phyloP scores from a whole-genome alignment of 2,329 filamentous ascomycete species.

The Fusarium protoensiforme region DNA sequence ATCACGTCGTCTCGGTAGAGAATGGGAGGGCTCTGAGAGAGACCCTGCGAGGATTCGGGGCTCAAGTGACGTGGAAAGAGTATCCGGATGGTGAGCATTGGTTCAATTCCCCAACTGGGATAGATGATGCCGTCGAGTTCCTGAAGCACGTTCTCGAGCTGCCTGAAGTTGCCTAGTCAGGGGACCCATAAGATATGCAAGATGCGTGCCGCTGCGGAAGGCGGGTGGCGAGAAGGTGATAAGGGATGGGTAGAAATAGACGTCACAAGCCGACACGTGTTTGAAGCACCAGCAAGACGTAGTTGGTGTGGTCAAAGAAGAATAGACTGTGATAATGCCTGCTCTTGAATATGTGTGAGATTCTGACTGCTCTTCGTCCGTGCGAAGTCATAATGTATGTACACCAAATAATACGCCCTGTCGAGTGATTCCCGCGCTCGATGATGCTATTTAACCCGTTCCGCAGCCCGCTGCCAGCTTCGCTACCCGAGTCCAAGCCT shows the following conservation, averaged over 20 bases:
- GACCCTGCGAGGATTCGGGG: conserved; percentile 50
- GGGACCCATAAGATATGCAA: background rate
- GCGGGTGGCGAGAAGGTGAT: background rate
- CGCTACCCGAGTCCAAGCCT: background rate
- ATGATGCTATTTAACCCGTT: background rate
- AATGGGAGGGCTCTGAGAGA: conserved; percentile 32
- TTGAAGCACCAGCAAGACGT: background rate
- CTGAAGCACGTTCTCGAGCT: conserved; percentile 24
- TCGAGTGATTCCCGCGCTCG: background rate
- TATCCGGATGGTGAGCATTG: conserved; percentile 57
- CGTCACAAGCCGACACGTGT: background rate
- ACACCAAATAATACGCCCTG: background rate
- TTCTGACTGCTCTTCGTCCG: background rate
- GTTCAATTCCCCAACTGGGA: conserved; percentile 55
- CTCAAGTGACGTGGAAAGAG: conserved; percentile 54
- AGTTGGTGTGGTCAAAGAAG: background rate
- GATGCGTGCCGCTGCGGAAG: background rate
- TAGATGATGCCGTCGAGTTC: conserved; percentile 54
- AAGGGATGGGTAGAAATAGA: background rate
- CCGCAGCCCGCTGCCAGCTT: background rate
- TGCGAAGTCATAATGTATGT: background rate
- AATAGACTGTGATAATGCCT: background rate
- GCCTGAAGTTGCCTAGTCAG: background rate
- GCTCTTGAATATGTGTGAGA: background rate
- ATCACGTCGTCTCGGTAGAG: conserved; percentile 53